phyloP scores from a whole-genome alignment of 768 basidiomycete species.

The Suillus hirtellus region DNA sequence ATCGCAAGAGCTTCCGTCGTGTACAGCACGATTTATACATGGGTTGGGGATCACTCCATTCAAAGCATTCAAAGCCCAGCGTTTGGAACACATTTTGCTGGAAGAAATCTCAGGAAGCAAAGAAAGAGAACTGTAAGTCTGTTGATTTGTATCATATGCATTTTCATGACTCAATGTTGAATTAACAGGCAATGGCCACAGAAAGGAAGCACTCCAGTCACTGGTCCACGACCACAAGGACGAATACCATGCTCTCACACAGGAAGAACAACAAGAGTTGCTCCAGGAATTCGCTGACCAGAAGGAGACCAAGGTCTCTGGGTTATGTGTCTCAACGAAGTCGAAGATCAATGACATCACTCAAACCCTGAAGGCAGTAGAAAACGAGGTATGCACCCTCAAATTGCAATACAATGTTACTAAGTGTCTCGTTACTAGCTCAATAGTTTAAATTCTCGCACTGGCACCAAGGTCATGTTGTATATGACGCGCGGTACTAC shows the following conservation, averaged over 20 bases:
- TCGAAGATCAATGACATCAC: constrained; percentile 15
- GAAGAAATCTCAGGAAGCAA: not conserved
- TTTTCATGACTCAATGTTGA: not conserved
- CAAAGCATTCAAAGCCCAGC: not conserved
- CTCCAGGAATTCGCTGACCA: not conserved
- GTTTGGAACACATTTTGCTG: constrained; percentile 15
- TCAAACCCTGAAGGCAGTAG: constrained; percentile 10
- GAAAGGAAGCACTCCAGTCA: not conserved
- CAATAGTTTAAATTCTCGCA: constrained; percentile 2
- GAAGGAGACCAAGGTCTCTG: constrained; percentile 2
- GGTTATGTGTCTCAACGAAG: not conserved
- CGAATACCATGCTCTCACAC: not conserved
- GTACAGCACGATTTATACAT: constrained; percentile 11
- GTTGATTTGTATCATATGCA: not conserved
- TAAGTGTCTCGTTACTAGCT: constrained; percentile 1
- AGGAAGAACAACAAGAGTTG: not conserved
- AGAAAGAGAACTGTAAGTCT: not conserved
- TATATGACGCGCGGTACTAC: not conserved
- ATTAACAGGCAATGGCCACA: not conserved
- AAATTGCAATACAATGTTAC: not conserved
- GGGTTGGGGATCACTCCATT: not conserved
- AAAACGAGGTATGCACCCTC: constrained; percentile 11
- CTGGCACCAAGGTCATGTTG: not conserved
- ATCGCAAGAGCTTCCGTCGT: constrained; percentile 11
- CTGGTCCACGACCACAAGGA: not conserved